Conservation (phyloP, 495 filamentous ascomycete genomes). For the Podospora pseudopauciseta region DNA sequence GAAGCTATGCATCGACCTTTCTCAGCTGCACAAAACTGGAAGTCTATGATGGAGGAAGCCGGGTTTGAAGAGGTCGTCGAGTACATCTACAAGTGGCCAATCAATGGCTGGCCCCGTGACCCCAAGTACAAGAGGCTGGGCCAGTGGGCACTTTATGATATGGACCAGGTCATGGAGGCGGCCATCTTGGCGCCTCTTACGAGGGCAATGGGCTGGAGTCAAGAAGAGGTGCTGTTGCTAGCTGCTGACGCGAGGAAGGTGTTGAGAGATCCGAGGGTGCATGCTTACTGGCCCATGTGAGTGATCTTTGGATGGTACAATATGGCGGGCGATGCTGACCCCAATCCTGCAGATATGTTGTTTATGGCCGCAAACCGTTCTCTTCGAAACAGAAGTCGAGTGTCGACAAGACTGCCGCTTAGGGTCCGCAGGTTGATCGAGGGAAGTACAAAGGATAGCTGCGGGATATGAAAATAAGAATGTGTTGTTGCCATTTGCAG, state of each 20-base stretch:
- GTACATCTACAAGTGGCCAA: constrained; percentile 36
- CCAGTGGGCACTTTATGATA: constrained; percentile 34
- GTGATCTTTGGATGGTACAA: background rate
- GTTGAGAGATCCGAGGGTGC: background rate
- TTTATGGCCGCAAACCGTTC: background rate
- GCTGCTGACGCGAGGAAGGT: background rate
- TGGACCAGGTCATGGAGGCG: background rate
- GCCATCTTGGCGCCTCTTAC: constrained; percentile 1
- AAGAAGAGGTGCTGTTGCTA: background rate
- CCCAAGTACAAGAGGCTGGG: constrained; percentile 51
- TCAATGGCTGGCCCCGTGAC: constrained; percentile 53
- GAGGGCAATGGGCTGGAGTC: constrained; percentile 1
- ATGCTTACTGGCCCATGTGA: constrained; percentile 1
- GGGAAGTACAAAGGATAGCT: too few relatives aligned
- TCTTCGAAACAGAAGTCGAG: background rate
- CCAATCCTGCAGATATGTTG: background rate
- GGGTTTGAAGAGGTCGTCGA: constrained; percentile 53
- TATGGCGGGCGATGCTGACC: background rate
- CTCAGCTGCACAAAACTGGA: constrained; percentile 31
- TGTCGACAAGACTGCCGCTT: background rate
- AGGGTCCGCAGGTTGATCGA: too few relatives aligned
- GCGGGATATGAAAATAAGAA: too few relatives aligned
- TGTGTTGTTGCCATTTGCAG: too few relatives aligned
- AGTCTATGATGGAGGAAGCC: constrained; percentile 43
- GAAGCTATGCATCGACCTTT: constrained; percentile 11